Conservation (phyloP, 306 rosid genomes). For the Echinosophora koreensis region DNA sequence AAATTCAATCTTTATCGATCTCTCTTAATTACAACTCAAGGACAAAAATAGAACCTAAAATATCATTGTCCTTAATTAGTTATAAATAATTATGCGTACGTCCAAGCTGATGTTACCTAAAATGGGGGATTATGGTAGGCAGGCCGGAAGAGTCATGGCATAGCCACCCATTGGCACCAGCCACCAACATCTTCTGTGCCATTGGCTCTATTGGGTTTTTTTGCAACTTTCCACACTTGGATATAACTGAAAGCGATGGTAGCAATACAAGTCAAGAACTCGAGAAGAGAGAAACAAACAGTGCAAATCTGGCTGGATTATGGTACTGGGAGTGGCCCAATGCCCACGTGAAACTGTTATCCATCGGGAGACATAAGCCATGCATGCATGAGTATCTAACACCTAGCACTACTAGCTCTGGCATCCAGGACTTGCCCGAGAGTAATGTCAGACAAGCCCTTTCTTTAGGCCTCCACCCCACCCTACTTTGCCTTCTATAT, state of each 20-base stretch:
- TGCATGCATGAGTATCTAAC: not conserved
- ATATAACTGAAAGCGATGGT: not conserved
- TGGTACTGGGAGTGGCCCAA: constrained; percentile 3
- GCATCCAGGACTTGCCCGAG: too few species aligned
- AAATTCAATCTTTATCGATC: too few species aligned
- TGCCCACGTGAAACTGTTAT: constrained; percentile 16
- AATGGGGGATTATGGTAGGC: not conserved
- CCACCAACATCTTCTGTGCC: not conserved
- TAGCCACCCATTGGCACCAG: not conserved
- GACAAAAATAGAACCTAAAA: not conserved
- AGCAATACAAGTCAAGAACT: not conserved
- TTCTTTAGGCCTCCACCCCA: too few species aligned
- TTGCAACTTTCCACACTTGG: too few species aligned
- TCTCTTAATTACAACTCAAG: not conserved
- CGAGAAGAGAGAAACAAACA: constrained; percentile 6
- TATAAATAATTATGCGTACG: constrained; percentile 14
- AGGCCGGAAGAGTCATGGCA: not conserved
- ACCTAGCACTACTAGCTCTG: too few species aligned
- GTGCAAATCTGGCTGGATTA: not conserved
- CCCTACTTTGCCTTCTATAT: too few species aligned
- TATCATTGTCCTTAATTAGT: not conserved
- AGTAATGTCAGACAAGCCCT: too few species aligned
- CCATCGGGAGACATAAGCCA: not conserved
- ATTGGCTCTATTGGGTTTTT: constrained; percentile 4
- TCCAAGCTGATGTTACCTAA: constrained; percentile 16